These are phyloP conservation scores for Helicostylum pulchrum DNA, from an alignment of 192 early-diverging fungal species.

Conservation along the genomic window DNA sequence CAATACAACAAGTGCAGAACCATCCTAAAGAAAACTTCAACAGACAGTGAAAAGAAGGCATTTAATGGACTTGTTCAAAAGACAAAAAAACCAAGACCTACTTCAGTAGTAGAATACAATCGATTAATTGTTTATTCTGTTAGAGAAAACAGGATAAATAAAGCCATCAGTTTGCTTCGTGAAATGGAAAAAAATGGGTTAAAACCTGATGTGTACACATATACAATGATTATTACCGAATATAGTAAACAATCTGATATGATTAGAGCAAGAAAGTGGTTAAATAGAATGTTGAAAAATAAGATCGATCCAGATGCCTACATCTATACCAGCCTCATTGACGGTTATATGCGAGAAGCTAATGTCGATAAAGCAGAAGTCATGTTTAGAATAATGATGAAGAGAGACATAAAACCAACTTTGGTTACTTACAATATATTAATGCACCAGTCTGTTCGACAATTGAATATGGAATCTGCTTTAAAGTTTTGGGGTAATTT, in stretches of 20 bases:
- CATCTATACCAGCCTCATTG: slow-evolving; percentile 36
- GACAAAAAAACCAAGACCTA: slow-evolving; percentile 1
- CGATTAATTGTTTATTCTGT: neutral
- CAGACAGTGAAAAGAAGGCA: neutral
- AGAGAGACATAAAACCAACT: slow-evolving; percentile 28
- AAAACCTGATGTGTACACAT: slow-evolving; percentile 20
- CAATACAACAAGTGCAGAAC: neutral
- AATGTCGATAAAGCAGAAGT: slow-evolving; percentile 31
- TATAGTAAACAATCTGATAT: slow-evolving; percentile 25
- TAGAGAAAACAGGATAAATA: slow-evolving; percentile 12
- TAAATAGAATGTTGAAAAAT: slow-evolving; percentile 24
- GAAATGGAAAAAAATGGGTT: slow-evolving; percentile 14
- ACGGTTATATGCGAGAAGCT: slow-evolving; percentile 33
- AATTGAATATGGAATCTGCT: slow-evolving; percentile 36
- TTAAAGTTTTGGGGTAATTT: slow-evolving; percentile 33
- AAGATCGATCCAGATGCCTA: slow-evolving; percentile 22
- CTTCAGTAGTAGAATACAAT: slow-evolving; percentile 18
- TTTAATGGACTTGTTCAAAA: neutral
- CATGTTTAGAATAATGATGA: slow-evolving; percentile 36
- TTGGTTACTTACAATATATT: slow-evolving; percentile 41
- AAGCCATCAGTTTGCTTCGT: slow-evolving; percentile 24
- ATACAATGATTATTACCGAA: slow-evolving; percentile 30
- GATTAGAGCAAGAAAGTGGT: slow-evolving; percentile 26
- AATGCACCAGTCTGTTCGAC: slow-evolving; percentile 33
- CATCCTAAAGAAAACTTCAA: neutral